Evolutionary conservation across 2,329 filamentous ascomycete species (phyloP), one percentile per base, ranked within the genome.

Genomic region (Cladorrhinum sp.): DNA sequence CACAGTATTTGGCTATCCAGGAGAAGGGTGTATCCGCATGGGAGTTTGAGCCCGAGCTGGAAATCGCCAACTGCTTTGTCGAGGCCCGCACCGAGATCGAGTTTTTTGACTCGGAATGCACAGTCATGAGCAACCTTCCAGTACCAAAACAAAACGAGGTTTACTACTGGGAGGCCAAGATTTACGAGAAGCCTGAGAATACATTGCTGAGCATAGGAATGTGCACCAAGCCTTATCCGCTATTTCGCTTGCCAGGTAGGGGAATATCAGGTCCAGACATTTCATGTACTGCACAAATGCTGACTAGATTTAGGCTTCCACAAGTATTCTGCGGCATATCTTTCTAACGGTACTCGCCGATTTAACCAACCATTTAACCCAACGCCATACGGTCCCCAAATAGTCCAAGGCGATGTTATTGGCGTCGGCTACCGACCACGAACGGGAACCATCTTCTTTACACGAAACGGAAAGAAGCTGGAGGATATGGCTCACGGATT

Each of bases 11-110:
- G 61, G 95, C 95, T 48, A 99, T 99, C 67, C 95, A 99, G 78
- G 95, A 99, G 79, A 99, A 99, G 76, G 95, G 95, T 55, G 93
- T 99, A n/a, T 96, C 95, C 4, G 95, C 95, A 6, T 99, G 95
- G 95, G 95, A 99, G 75, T 99, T 99, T 71, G 95, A 98, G 75
- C 95, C 95, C n/a, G 95, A 99, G 75, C 79, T 98, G 36, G 95
- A 99, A 76, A 97, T 98, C 67, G 95, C 95, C 67, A 98, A 98
- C 76, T 99, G 95, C 76, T 99, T 99, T 72, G 95, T 99, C 65
- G 93, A 99, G 76, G 93, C 80, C 45, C 86, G 95, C 66, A 99
- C 95, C 10, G 95, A 99, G 75, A 96, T 99, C 65, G 95, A 99
- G 74, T 99, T 99, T 78, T 99, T 96, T 72, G 95, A 99, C 75